A percentile compares a stretch with the other conserved stretches of the same genome.
phyloP scores from a whole-genome alignment of 371 early-diverging fungal genomes.

The Mucor velutinosus region DNA sequence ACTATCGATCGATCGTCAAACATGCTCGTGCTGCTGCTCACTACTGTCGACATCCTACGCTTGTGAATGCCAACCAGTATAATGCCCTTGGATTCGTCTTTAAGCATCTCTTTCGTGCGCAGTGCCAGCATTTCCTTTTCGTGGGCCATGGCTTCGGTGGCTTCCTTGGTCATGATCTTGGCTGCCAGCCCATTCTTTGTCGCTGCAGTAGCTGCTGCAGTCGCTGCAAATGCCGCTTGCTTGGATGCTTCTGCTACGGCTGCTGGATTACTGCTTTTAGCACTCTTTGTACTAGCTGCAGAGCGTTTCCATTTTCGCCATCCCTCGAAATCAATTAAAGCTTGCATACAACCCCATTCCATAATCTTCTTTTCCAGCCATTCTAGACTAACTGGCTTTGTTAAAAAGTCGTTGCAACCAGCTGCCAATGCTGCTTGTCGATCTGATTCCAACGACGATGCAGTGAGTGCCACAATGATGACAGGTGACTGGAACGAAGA shows the following conservation, averaged over 20 bases:
- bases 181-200: neutral
- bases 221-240: neutral
- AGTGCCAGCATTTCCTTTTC: conserved; percentile 8
- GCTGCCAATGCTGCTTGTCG: conserved; percentile 80
- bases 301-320: conserved; percentile 72
- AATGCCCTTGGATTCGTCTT: conserved; percentile 18
- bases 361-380: conserved; percentile 88
- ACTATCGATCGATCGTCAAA: conserved; percentile 2
- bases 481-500: conserved; percentile 68
- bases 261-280: neutral
- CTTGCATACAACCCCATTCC: conserved; percentile 95
- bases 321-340: conserved; percentile 84
- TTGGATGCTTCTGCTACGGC: neutral
- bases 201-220: neutral
- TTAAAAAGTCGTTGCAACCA: conserved; percentile 90
- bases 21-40: neutral
- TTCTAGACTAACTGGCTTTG: conserved; percentile 80
- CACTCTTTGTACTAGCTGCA: conserved; percentile 2
- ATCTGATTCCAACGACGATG: conserved; percentile 76
- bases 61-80: conserved; percentile 18
- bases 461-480: conserved; percentile 89
- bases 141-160: neutral
- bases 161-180: neutral
- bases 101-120: conserved; percentile 11
- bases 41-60: neutral